Conservation (phyloP, 2,329 filamentous ascomycete genomes). For the Fusarium vanettenii region DNA sequence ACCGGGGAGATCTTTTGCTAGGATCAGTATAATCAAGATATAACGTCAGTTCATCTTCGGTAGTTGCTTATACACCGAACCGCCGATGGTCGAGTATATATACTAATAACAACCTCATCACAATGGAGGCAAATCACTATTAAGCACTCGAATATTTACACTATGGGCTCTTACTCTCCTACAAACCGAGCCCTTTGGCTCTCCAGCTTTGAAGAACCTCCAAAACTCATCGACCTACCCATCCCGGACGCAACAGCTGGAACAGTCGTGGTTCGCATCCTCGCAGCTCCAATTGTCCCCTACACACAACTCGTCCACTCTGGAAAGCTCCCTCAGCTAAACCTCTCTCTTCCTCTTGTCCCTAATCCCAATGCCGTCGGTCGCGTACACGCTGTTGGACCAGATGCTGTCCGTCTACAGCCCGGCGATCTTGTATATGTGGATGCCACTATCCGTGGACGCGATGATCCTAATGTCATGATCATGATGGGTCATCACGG, state of each 20-base stretch:
- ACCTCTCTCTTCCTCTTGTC: constrained; percentile 2
- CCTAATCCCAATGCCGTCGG: constrained; percentile 13
- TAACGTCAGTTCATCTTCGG: background rate
- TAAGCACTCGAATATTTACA: background rate
- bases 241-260: constrained; percentile 2
- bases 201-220: background rate
- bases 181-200: background rate
- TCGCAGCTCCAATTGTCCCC: background rate
- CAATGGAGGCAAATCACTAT: background rate
- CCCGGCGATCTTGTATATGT: constrained; percentile 6
- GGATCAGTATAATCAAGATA: background rate
- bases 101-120: background rate
- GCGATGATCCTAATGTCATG: constrained; percentile 8
- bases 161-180: background rate
- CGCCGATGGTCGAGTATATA: background rate
- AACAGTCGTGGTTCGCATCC: constrained; percentile 1
- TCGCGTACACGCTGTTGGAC: background rate
- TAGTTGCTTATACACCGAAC: background rate
- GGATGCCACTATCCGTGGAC: constrained; percentile 1
- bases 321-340: background rate
- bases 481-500: constrained; percentile 15
- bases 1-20: background rate
- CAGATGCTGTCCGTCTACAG: background rate
- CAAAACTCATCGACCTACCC: background rate
- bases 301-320: constrained; percentile 6